phyloP scores from a whole-genome alignment of 495 filamentous ascomycete species.

The Margaritispora aquatica region DNA sequence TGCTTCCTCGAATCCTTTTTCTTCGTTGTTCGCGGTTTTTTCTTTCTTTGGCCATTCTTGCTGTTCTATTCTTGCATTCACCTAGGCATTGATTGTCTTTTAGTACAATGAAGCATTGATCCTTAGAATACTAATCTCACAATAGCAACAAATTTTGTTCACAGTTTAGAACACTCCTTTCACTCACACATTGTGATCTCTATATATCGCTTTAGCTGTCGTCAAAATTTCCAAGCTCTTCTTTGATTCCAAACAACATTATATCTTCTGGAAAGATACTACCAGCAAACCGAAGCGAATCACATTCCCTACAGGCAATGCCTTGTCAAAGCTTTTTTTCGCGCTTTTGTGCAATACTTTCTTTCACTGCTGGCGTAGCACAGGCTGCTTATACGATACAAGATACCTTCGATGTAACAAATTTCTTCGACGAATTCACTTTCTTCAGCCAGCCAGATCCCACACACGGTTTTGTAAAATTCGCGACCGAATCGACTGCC shows the following conservation, averaged over 20 bases:
- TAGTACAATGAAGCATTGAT: neutral
- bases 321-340: neutral
- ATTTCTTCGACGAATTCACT: constrained; percentile 52
- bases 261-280: neutral
- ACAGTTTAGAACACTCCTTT: too few relatives aligned
- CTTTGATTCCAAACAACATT: neutral
- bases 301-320: neutral
- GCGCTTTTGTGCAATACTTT: constrained; percentile 3
- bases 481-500: constrained; percentile 51
- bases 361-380: constrained; percentile 15
- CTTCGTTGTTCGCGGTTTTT: neutral
- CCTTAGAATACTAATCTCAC: neutral
- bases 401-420: constrained; percentile 39
- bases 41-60: constrained; percentile 12
- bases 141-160: too few relatives aligned
- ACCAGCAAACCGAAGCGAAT: neutral
- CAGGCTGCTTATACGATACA: constrained; percentile 25
- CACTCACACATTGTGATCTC: neutral
- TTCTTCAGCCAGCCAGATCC: constrained; percentile 53
- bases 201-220: neutral
- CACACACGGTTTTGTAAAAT: constrained; percentile 65
- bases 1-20: neutral
- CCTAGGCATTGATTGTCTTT: constrained; percentile 7
- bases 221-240: neutral
- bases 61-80: constrained; percentile 1